Percentiles rank a stretch among this genome's conserved stretches.
Conservation (phyloP, 768 basidiomycete species). For the Strobilomyces confusus region DNA sequence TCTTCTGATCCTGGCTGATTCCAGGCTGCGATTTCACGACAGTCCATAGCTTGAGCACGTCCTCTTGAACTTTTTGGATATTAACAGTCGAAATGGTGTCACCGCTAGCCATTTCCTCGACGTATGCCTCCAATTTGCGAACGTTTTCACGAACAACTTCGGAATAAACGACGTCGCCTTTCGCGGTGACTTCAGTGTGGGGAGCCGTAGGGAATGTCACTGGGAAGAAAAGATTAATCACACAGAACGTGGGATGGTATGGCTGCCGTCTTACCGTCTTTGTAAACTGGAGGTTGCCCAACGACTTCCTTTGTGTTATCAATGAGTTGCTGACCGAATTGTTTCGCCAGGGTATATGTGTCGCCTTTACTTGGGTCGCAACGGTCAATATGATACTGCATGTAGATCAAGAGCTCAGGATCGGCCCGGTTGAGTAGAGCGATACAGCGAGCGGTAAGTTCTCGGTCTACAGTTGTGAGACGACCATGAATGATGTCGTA, state of each 20-base stretch:
- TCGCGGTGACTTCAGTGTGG: conserved; percentile 86
- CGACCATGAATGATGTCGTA: conserved; percentile 98
- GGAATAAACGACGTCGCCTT: conserved; percentile 92
- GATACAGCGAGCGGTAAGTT: conserved; percentile 96
- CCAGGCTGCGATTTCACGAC: conserved; percentile 96
- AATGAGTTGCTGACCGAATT: conserved; percentile 93
- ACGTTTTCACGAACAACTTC: conserved; percentile 96
- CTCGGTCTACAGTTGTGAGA: conserved; percentile 89
- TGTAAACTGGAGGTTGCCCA: conserved; percentile 83
- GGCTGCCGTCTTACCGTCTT: conserved; percentile 69
- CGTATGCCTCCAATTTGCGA: conserved; percentile 96
- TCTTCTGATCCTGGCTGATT: conserved; percentile 96
- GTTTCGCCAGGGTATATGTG: conserved; percentile 92
- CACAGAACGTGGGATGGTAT: not conserved
- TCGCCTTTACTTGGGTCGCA: conserved; percentile 80
- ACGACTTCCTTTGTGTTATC: conserved; percentile 89
- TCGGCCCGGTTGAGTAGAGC: conserved; percentile 97
- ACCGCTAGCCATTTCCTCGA: conserved; percentile 96
- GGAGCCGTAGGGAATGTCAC: conserved; percentile 99
- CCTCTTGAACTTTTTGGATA: conserved; percentile 96
- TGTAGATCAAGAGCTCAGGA: conserved; percentile 84
- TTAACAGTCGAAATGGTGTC: conserved; percentile 85
- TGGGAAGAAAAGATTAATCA: conserved; percentile 24
- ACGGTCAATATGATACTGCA: conserved; percentile 92
- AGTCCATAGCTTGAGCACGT: conserved; percentile 95